Evolutionary conservation across 179 eudicot genomes (phyloP), one percentile per base, ranked within the genome.

Genomic region (Silene vulgaris): DNA sequence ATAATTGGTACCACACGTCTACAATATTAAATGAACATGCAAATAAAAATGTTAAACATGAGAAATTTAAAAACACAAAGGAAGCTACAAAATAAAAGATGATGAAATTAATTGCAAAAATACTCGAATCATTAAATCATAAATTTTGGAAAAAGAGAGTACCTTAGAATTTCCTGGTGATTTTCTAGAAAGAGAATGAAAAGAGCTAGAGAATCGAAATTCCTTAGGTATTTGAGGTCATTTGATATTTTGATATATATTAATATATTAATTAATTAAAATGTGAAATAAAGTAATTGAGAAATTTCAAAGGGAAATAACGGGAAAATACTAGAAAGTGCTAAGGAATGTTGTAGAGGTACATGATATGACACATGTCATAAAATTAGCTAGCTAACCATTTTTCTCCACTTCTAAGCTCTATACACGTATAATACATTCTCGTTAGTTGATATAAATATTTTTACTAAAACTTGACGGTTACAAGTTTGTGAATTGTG

Each of bases 261-360:
- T n/a, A n/a, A n/a, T n/a, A n/a, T n/a, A n/a, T n/a, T n/a, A n/a
- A 4, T 21, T 69, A 61, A 13, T 45, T 35, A 14, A 61, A 3
- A 21, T 43, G 48, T 7, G 21, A 72, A 78, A 64, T 52, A 60
- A 4, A 17, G 54, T 13, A 68, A 40, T 68, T 19, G 8, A 43
- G n/a, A 17, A 19, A 30, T 12, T 20, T 2, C 1, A 17, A 60
- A n/a, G 4, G 1, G 28, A 62, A 69, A 4, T 62, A 69, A 61
- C 75, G 71, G 77, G 78, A 74, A 48, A 50, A 35, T 20, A 35
- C 83, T 69, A 77, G 80, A 81, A 23, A 69, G 52, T 75, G 75
- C 78, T 72, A 65, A 54, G 30, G 43, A 23, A 40, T n/a, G 4
- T 43, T 35, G 35, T 45, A 17, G 2, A 8, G 6, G 3, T 3